These are phyloP conservation scores for Anethum foeniculum DNA, from an alignment of 140 eudicot genomes.

Conservation along the genomic window DNA sequence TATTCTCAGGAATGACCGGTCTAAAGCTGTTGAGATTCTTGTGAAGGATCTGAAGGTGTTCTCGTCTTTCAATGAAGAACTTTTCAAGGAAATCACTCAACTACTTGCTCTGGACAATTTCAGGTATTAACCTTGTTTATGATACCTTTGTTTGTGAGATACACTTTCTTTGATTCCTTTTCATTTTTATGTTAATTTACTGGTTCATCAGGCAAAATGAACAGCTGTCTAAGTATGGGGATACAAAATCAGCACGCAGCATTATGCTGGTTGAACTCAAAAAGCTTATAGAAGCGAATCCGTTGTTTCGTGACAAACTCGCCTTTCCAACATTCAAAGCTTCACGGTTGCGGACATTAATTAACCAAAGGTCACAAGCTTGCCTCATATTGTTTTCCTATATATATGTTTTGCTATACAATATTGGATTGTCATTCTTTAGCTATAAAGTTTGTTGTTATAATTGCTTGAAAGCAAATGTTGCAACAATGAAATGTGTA, in stretches of 20 bases:
- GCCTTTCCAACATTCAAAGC: conserved; percentile 57
- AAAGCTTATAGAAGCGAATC: conserved; percentile 73
- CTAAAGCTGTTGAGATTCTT: conserved; percentile 84
- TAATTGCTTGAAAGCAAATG: neutral
- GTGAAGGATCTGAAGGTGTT: conserved; percentile 73
- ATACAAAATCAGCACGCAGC: conserved; percentile 61
- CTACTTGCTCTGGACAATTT: conserved; percentile 73
- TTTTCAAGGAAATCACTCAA: conserved; percentile 80
- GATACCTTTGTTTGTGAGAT: neutral
- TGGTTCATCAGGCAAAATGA: conserved; percentile 50
- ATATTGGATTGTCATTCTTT: neutral
- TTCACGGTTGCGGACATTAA: conserved; percentile 71
- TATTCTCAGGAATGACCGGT: conserved; percentile 56
- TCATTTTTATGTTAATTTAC: neutral
- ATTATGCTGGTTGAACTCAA: conserved; percentile 64
- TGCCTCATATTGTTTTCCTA: conserved; percentile 7
- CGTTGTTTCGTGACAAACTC: conserved; percentile 67
- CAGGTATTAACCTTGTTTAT: conserved; percentile 31
- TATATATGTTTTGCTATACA: neutral
- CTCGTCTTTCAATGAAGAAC: conserved; percentile 75
- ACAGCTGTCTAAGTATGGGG: conserved; percentile 79
- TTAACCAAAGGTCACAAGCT: conserved; percentile 60
- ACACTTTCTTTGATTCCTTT: neutral
- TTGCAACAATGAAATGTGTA: neutral
- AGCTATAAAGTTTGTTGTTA: neutral